Conservation (phyloP, 139 green algal species). For the Tetradesmus obliquus region DNA sequence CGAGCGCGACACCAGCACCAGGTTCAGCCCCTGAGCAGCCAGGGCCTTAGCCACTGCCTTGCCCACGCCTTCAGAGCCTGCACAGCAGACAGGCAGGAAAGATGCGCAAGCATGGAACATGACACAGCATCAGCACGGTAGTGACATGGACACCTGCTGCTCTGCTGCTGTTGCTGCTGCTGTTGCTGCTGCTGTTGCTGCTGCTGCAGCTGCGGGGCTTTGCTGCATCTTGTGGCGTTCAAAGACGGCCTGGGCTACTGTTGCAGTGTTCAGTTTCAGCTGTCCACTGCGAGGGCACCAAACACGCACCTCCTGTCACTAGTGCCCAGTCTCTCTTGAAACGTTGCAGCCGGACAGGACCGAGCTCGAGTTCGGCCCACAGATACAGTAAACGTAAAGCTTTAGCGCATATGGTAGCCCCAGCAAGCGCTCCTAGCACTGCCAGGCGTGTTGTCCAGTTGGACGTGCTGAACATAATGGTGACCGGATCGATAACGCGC, state of each 20-base stretch:
- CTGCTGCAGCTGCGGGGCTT: neutral
- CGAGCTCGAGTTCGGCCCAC: neutral
- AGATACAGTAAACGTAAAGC: neutral
- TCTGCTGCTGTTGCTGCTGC: neutral
- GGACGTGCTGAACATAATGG: neutral
- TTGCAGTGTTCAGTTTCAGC: no score
- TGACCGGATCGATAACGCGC: neutral
- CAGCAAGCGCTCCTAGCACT: neutral
- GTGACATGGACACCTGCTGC: neutral
- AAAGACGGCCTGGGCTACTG: no score
- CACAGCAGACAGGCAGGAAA: neutral
- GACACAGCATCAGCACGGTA: neutral
- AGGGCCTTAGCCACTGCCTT: neutral
- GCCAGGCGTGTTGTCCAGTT: conserved; percentile 15
- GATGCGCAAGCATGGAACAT: neutral
- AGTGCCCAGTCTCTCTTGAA: conserved; percentile 4
- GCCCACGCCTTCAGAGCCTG: conserved; percentile 1
- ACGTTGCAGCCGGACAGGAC: neutral
- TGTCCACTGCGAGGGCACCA: no score
- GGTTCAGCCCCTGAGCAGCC: neutral
- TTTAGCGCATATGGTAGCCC: neutral
- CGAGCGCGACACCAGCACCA: neutral
- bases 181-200: neutral
- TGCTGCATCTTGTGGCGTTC: no score
- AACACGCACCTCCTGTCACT: neutral